These are phyloP conservation scores for Rutstroemia sydowiana DNA, from an alignment of 2,329 filamentous ascomycete species.

Conservation along the genomic window DNA sequence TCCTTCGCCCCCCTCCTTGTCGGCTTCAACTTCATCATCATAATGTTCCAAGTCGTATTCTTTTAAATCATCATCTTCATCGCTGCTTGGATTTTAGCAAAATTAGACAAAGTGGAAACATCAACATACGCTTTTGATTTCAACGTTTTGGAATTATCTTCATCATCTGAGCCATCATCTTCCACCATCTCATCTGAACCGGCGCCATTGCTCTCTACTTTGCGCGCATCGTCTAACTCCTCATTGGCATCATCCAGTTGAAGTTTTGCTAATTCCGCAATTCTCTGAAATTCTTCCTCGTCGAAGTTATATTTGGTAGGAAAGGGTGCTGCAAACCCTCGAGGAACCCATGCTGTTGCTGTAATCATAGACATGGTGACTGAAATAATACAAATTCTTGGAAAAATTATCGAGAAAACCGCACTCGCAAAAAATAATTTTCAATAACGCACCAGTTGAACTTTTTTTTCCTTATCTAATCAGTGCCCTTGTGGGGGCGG, in stretches of 20 bases:
- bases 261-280: constrained; percentile 49
- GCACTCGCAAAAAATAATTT: constrained; percentile 7
- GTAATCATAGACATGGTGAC: constrained; percentile 45
- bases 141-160: constrained; percentile 24
- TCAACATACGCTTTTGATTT: constrained; percentile 35
- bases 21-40: constrained; percentile 69
- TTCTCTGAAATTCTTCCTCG: constrained; percentile 50
- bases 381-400: neutral
- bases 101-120: constrained; percentile 23
- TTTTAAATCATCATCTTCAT: constrained; percentile 80
- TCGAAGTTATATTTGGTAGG: constrained; percentile 51
- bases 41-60: constrained; percentile 97
- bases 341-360: constrained; percentile 50
- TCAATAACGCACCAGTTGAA: no score
- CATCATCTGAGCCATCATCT: constrained; percentile 30
- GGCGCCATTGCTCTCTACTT: constrained; percentile 25
- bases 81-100: constrained; percentile 27
- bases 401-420: neutral
- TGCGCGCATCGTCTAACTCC: constrained; percentile 58
- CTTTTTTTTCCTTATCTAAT: constrained; percentile 10
- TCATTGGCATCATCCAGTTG: constrained; percentile 84
- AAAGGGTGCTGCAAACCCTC: constrained; percentile 51
- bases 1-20: constrained; percentile 56
- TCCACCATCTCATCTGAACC: constrained; percentile 34
- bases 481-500: constrained; percentile 6